Evolutionary conservation across 2,329 filamentous ascomycete species (phyloP), one percentile per base, ranked within the genome.

Genomic region (Hypoxylon sp.): DNA sequence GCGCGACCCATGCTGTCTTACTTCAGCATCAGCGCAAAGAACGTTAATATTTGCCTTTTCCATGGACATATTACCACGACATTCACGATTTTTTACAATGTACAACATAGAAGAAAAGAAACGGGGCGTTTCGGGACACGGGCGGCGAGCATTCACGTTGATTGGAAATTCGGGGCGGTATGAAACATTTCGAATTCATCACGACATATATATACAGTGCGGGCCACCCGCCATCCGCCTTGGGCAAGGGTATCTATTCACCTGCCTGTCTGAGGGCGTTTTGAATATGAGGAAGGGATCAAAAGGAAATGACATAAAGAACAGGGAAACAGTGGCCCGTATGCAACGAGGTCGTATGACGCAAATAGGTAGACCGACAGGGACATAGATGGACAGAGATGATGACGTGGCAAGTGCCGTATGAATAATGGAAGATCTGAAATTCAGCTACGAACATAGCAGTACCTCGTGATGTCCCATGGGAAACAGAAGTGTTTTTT

Each of bases 11-110:
- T 26, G 24, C 6, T 6, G 6, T 6, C 6, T 26, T 26, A 3
- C 24, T 3, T 26, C 24, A 26, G 24, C 24, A 3, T 6, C 24
- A 26, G 26, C 36, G 20, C 2, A 20, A 12, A 22, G n/a, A n/a
- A 30, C 46, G 14, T 45, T 51, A 18, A 28, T 42, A 57, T 54
- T 60, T n/a, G n/a, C n/a, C n/a, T n/a, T n/a, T n/a, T 48, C 33
- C 46, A 49, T 50, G 53, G 51, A 63, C 44, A 60, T 59, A 67
- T 61, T 61, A 67, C 57, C 54, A 67, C 55, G 60, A 55, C 55
- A 52, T 63, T 66, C 52, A 66, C 33, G 64, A 65, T 14, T 3
- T 52, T 55, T 24, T 50, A 51, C 50, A n/a, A 32, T 63, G 64
- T 66, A 63, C 22, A n/a, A 63, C 33, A 55, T 48, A 63, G 20